Percentiles rank a stretch among this genome's conserved stretches.
Conservation (phyloP, 2,329 filamentous ascomycete species). For the Hypomyces rosellus region DNA sequence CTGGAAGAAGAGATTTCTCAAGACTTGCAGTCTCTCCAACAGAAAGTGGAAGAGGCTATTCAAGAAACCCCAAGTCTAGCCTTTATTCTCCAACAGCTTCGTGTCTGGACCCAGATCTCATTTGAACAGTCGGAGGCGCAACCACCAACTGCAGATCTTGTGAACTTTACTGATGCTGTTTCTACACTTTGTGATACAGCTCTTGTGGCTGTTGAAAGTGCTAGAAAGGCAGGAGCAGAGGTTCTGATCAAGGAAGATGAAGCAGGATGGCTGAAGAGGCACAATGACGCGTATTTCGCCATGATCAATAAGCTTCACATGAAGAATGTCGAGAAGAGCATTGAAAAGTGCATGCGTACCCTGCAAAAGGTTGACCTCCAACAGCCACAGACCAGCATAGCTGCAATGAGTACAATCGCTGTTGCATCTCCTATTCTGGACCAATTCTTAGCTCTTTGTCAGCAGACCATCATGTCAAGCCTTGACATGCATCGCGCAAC, state of each 20-base stretch:
- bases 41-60: slow-evolving; percentile 35
- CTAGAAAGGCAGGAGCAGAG: slow-evolving; percentile 49
- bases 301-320: slow-evolving; percentile 56
- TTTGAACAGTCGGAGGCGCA: slow-evolving; percentile 12
- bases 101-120: slow-evolving; percentile 51
- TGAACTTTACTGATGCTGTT: slow-evolving; percentile 50
- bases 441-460: slow-evolving; percentile 62
- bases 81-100: slow-evolving; percentile 61
- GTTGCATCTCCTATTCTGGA: slow-evolving; percentile 59
- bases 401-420: slow-evolving; percentile 26
- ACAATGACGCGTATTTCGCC: slow-evolving; percentile 45
- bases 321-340: slow-evolving; percentile 42
- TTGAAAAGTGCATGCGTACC: slow-evolving; percentile 32
- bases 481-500: slow-evolving; percentile 61
- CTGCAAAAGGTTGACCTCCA: slow-evolving; percentile 28
- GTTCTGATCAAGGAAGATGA: slow-evolving; percentile 30
- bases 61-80: slow-evolving; percentile 47
- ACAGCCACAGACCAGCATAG: slow-evolving; percentile 20
- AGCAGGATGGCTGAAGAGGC: slow-evolving; percentile 29
- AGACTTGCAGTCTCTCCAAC: slow-evolving; percentile 32
- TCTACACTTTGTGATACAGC: slow-evolving; percentile 66
- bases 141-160: slow-evolving; percentile 18
- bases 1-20: slow-evolving; percentile 29
- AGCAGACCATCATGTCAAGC: slow-evolving; percentile 52
- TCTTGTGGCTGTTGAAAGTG: slow-evolving; percentile 72